phyloP scores from a whole-genome alignment of 345 rosid species.

The Geranium brycei region DNA sequence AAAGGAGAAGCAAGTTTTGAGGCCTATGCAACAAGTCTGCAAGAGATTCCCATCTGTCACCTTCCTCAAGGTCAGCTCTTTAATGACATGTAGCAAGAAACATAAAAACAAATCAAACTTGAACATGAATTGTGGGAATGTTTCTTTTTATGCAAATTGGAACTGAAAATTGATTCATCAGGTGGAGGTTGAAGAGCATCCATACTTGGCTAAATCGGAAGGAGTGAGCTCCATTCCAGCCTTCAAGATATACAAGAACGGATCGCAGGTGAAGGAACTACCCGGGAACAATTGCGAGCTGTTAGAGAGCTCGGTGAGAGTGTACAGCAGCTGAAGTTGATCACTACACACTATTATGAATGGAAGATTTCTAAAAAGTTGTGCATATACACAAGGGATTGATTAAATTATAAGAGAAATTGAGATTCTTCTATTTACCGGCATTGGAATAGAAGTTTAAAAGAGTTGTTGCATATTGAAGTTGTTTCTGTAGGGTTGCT shows the following conservation, averaged over 20 bases:
- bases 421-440: too few relatives aligned
- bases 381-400: too few relatives aligned
- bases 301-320: slow-evolving; percentile 28
- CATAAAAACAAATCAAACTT: too few relatives aligned
- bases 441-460: too few relatives aligned
- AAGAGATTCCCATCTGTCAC: slow-evolving; percentile 42
- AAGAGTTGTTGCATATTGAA: too few relatives aligned
- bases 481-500: too few relatives aligned
- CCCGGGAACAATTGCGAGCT: slow-evolving; percentile 22
- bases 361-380: too few relatives aligned
- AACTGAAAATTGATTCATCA: slow-evolving; percentile 1
- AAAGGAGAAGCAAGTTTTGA: slow-evolving; percentile 25
- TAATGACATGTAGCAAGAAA: too few relatives aligned
- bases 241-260: slow-evolving; percentile 42
- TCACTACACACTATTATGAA: background rate
- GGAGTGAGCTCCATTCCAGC: slow-evolving; percentile 25
- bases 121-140: too few relatives aligned
- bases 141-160: too few relatives aligned
- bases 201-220: slow-evolving; percentile 36
- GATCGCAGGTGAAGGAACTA: slow-evolving; percentile 33
- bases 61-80: slow-evolving; percentile 32
- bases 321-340: slow-evolving; percentile 18
- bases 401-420: too few relatives aligned
- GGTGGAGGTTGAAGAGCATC: slow-evolving; percentile 43
- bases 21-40: slow-evolving; percentile 36